A percentile compares a stretch with the other conserved stretches of the same genome.
phyloP scores from a whole-genome alignment of 2,329 filamentous ascomycete species.

The Nothophoma quercina region DNA sequence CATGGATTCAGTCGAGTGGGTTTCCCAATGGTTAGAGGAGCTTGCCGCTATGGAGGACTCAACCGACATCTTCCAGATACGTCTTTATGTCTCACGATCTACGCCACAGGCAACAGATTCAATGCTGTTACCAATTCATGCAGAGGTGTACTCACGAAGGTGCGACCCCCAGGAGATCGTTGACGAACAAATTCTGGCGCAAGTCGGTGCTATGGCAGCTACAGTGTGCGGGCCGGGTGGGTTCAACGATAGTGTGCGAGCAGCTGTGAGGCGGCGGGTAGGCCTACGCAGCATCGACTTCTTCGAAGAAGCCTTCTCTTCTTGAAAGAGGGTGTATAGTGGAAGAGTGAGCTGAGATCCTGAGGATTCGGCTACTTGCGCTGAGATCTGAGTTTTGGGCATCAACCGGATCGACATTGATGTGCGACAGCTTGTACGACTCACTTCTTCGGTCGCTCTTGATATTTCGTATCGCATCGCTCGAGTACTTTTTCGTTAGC shows the following conservation, averaged over 20 bases:
- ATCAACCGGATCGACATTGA: neutral
- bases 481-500: neutral
- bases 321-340: neutral
- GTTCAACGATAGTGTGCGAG: constrained; percentile 74
- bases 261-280: constrained; percentile 68
- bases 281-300: constrained; percentile 72
- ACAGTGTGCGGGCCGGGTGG: constrained; percentile 77
- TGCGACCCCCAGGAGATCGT: constrained; percentile 79
- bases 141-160: constrained; percentile 84
- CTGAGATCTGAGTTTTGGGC: neutral
- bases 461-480: neutral
- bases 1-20: constrained; percentile 85
- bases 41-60: constrained; percentile 79
- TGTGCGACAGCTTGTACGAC: neutral
- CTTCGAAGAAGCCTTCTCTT: constrained; percentile 75
- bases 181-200: constrained; percentile 76
- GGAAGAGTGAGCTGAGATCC: neutral
- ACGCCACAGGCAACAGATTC: constrained; percentile 75
- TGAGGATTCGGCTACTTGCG: neutral
- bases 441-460: neutral
- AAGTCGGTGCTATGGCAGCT: constrained; percentile 86
- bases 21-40: constrained; percentile 82
- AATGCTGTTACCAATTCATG: constrained; percentile 58
- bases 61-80: constrained; percentile 80
- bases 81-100: constrained; percentile 85